phyloP scores from a whole-genome alignment of 2,329 filamentous ascomycete species.

The Sarocladiaceae sp. region DNA sequence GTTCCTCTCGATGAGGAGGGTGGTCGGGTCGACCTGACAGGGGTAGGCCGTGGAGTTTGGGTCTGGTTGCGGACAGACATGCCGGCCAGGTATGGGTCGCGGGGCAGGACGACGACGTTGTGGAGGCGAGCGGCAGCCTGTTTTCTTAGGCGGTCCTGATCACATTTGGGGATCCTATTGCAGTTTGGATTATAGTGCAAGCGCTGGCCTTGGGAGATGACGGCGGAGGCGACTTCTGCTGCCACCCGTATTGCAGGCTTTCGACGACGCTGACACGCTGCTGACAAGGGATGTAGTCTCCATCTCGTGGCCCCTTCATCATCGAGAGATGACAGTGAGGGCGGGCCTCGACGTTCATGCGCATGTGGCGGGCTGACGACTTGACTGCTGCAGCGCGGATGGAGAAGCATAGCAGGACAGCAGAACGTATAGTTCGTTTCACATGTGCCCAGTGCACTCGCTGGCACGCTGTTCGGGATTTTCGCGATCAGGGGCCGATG shows the following conservation, averaged over 20 bases:
- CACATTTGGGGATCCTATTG: neutral
- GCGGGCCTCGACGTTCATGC: slow-evolving; percentile 2
- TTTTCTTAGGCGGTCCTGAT: neutral
- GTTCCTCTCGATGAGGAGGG: neutral
- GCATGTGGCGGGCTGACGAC: neutral
- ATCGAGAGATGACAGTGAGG: slow-evolving; percentile 1
- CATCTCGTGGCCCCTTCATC: slow-evolving; percentile 4
- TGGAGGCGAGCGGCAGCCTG: slow-evolving; percentile 5
- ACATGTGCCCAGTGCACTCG: neutral
- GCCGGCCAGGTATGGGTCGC: neutral
- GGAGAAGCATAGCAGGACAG: neutral
- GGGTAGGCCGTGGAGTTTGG: neutral
- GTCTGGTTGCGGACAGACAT: slow-evolving; percentile 1
- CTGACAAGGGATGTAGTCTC: slow-evolving; percentile 5
- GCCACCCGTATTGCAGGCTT: neutral
- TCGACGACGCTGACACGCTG: neutral
- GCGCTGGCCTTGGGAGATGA: neutral
- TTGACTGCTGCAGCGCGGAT: neutral
- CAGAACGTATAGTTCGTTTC: slow-evolving; percentile 3
- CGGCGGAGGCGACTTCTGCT: neutral
- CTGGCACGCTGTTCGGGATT: slow-evolving; percentile 1
- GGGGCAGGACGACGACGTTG: neutral
- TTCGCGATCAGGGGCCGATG: slow-evolving; percentile 6
- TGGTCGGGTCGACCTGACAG: neutral
- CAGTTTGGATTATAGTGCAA: slow-evolving; percentile 8